A percentile compares a stretch with the other conserved stretches of the same genome.
Conservation (phyloP, 495 filamentous ascomycete species). For the Chlorociboria aeruginascens region DNA sequence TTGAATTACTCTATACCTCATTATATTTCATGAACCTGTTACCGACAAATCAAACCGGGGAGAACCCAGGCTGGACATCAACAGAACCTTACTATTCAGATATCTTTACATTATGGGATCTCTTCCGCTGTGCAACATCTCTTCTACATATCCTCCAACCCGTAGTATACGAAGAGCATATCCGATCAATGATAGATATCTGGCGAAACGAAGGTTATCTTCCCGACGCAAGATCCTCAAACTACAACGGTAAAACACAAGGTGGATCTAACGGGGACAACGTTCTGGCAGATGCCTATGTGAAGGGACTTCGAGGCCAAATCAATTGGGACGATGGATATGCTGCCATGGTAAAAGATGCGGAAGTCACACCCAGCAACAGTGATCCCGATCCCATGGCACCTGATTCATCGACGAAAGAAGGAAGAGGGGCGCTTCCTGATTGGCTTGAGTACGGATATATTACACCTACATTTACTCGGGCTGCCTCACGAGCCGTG, state of each 20-base stretch:
- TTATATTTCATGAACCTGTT: slow-evolving; percentile 60
- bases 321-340: slow-evolving; percentile 60
- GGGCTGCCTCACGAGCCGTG: slow-evolving; percentile 51
- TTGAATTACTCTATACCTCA: slow-evolving; percentile 49
- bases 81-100: slow-evolving; percentile 54
- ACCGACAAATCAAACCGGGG: slow-evolving; percentile 59
- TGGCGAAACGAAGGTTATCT: slow-evolving; percentile 56
- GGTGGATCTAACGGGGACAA: slow-evolving; percentile 66
- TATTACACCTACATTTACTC: slow-evolving; percentile 48
- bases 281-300: slow-evolving; percentile 60
- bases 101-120: slow-evolving; percentile 46
- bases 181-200: slow-evolving; percentile 60
- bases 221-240: slow-evolving; percentile 51
- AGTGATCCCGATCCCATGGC: slow-evolving; percentile 46
- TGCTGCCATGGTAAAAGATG: slow-evolving; percentile 56
- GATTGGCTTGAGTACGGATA: slow-evolving; percentile 56
- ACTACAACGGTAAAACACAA: slow-evolving; percentile 60
- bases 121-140: slow-evolving; percentile 50
- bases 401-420: slow-evolving; percentile 49
- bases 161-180: slow-evolving; percentile 43
- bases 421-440: slow-evolving; percentile 57
- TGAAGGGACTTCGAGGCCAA: slow-evolving; percentile 51
- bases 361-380: slow-evolving; percentile 45
- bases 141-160: slow-evolving; percentile 48
- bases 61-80: slow-evolving; percentile 57